Evolutionary conservation across 2,329 filamentous ascomycete species (phyloP).

Genomic region (Aspergillus nomiae): DNA sequence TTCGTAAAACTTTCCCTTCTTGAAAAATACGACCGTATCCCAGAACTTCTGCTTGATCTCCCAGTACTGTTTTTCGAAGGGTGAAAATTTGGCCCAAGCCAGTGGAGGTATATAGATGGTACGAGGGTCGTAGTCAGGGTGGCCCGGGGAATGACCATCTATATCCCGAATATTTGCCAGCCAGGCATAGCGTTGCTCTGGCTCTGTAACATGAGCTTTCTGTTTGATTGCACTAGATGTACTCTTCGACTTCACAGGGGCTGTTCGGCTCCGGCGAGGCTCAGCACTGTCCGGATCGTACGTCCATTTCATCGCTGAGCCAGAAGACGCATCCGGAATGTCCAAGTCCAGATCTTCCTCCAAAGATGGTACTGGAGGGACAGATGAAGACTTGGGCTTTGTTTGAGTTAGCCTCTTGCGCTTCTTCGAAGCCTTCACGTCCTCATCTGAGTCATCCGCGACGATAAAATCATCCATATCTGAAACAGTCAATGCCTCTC

Average conservation of each 20-base stretch:
- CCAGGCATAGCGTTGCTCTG: slow-evolving; percentile 87
- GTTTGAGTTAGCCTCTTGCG: slow-evolving; percentile 62
- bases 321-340: slow-evolving; percentile 57
- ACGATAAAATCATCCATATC: slow-evolving; percentile 88
- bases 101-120: slow-evolving; percentile 85
- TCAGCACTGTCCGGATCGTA: slow-evolving; percentile 64
- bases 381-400: slow-evolving; percentile 36
- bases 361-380: slow-evolving; percentile 54
- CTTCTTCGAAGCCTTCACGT: slow-evolving; percentile 65
- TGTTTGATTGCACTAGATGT: slow-evolving; percentile 46
- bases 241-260: slow-evolving; percentile 37
- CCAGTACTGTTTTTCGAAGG: slow-evolving; percentile 99
- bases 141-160: slow-evolving; percentile 73
- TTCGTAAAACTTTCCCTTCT: slow-evolving; percentile 99
- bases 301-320: slow-evolving; percentile 82
- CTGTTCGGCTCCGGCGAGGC: slow-evolving; percentile 51
- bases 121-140: slow-evolving; percentile 88
- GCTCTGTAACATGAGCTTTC: slow-evolving; percentile 79
- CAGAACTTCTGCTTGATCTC: slow-evolving; percentile 98
- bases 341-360: slow-evolving; percentile 60
- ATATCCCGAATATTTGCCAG: slow-evolving; percentile 83
- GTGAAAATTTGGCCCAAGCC: slow-evolving; percentile 80
- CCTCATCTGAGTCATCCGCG: slow-evolving; percentile 80
- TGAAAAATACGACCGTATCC: slow-evolving; percentile 99
- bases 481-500: slow-evolving; percentile 33